Evolutionary conservation across 345 rosid genomes (phyloP).

Genomic region (Linum trigynum): DNA sequence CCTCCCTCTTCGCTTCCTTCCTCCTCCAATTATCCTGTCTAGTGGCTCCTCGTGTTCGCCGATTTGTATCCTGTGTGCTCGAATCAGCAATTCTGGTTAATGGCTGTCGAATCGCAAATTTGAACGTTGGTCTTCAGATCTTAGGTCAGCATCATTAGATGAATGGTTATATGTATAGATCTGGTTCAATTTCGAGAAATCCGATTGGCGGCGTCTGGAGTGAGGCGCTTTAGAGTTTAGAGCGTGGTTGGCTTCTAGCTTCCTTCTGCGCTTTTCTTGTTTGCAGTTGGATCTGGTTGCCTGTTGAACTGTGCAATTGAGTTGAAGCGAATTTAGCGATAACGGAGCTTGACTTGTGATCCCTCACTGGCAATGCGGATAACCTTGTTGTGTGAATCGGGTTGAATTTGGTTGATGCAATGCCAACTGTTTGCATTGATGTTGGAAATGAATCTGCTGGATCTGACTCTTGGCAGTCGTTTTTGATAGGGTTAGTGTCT

Average conservation of each 20-base stretch:
- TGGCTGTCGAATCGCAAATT: constrained; percentile 8
- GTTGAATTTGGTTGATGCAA: constrained; percentile 14
- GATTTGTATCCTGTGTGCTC: constrained; percentile 6
- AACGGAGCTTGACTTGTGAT: neutral
- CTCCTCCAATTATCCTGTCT: neutral
- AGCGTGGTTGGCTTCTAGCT: constrained; percentile 22
- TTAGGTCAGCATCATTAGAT: constrained; percentile 20
- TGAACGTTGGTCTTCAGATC: constrained; percentile 1
- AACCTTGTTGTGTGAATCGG: constrained; percentile 5
- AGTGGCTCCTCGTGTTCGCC: neutral
- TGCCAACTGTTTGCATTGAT: neutral
- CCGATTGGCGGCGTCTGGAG: constrained; percentile 1
- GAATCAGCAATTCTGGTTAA: neutral
- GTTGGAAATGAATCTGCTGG: neutral
- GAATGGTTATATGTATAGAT: constrained; percentile 36
- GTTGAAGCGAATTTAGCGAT: neutral
- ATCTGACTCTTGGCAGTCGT: neutral
- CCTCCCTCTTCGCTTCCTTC: neutral
- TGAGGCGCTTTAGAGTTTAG: neutral
- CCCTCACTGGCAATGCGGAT: constrained; percentile 20
- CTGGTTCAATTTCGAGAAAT: constrained; percentile 22
- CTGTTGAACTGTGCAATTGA: neutral
- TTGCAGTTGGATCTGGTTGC: neutral
- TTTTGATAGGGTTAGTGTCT: neutral
- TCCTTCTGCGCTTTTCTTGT: neutral